Evolutionary conservation across 2,329 filamentous ascomycete species (phyloP).

Genomic region (Cryoendolithus antarcticus): DNA sequence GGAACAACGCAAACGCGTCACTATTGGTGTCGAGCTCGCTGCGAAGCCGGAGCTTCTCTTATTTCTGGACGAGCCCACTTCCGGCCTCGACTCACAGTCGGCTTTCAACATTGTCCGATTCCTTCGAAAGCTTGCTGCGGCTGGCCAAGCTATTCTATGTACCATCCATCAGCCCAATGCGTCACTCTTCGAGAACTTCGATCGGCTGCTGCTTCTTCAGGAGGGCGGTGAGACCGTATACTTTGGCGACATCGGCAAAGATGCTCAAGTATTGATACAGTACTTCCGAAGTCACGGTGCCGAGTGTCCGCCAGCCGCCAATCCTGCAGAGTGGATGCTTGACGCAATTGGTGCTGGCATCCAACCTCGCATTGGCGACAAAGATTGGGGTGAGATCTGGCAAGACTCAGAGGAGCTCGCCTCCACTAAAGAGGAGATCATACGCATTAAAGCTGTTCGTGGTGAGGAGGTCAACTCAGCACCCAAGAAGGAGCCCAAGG

Average conservation of each 20-base stretch:
- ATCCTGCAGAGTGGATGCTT: constrained; percentile 67
- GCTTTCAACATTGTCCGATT: constrained; percentile 69
- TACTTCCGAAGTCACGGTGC: constrained; percentile 29
- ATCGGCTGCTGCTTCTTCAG: constrained; percentile 66
- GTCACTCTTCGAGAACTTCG: constrained; percentile 77
- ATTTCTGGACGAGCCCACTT: constrained; percentile 70
- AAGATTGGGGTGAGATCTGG: constrained; percentile 76
- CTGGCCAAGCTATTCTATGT: constrained; percentile 77
- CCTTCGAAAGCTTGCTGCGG: constrained; percentile 62
- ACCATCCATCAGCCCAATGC: constrained; percentile 87
- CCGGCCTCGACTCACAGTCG: constrained; percentile 58
- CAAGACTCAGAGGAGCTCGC: constrained; percentile 58
- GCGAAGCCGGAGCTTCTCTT: constrained; percentile 59
- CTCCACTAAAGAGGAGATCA: constrained; percentile 53
- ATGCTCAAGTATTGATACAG: constrained; percentile 57
- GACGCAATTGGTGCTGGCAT: constrained; percentile 71
- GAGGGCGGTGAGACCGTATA: constrained; percentile 72
- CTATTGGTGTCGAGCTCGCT: constrained; percentile 48
- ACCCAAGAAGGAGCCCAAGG: constrained; percentile 45
- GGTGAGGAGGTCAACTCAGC: constrained; percentile 33
- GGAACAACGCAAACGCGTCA: constrained; percentile 57
- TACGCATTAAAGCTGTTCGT: constrained; percentile 52
- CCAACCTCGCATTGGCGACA: constrained; percentile 56
- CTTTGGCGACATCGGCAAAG: constrained; percentile 70
- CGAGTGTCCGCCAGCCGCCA: constrained; percentile 45